phyloP scores from a whole-genome alignment of 441 rosid genomes.

The Adansonia rubrostipa region DNA sequence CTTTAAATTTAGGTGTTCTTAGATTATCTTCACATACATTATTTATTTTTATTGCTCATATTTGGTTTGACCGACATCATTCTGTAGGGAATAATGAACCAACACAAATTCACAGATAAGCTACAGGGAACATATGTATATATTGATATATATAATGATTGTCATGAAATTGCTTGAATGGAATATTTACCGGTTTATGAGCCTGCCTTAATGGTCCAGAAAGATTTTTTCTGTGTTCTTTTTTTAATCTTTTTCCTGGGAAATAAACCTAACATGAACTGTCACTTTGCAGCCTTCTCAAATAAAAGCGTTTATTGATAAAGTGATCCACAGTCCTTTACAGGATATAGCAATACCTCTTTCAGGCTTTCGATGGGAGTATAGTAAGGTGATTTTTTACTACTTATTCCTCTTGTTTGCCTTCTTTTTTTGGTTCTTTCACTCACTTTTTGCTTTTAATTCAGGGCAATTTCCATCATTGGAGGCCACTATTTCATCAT shows the following conservation, averaged over 20 bases:
- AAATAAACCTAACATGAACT: slow-evolving; percentile 26
- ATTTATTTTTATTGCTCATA: not conserved
- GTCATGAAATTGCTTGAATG: not conserved
- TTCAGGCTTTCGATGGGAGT: slow-evolving; percentile 96
- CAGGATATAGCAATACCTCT: slow-evolving; percentile 98
- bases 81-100: not conserved
- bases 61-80: not conserved
- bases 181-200: not conserved
- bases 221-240: not conserved
- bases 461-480: slow-evolving; percentile 98
- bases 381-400: slow-evolving; percentile 64
- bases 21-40: not conserved
- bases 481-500: slow-evolving; percentile 96
- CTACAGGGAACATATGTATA: not conserved
- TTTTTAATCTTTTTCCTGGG: slow-evolving; percentile 3
- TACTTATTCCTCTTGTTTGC: slow-evolving; percentile 19
- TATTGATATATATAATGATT: not conserved
- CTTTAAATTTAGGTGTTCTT: not conserved
- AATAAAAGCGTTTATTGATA: slow-evolving; percentile 86
- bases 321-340: slow-evolving; percentile 95
- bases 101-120: not conserved
- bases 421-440: slow-evolving; percentile 13
- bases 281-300: slow-evolving; percentile 75
- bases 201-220: not conserved
- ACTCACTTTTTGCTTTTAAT: slow-evolving; percentile 42